Conservation (phyloP, 768 basidiomycete species). For the Cantharellus anzutake region DNA sequence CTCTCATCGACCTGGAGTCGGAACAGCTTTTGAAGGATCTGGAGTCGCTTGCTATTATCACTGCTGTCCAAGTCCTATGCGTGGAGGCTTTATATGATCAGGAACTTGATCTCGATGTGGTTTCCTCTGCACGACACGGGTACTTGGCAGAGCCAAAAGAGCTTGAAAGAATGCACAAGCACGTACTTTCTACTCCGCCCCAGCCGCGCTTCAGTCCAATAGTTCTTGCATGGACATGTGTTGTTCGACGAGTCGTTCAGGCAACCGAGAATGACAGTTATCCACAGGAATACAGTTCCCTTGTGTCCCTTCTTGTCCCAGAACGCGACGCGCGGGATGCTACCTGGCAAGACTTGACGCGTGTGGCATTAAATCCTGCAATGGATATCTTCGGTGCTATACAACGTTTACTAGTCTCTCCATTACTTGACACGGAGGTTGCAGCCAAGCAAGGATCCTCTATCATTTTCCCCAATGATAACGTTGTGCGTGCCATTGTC, state of each 20-base stretch:
- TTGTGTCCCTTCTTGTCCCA: conserved; percentile 9
- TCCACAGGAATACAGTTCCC: conserved; percentile 10
- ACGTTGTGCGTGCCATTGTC: conserved; percentile 61
- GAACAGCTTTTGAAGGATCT: conserved; percentile 43
- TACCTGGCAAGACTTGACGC: not conserved
- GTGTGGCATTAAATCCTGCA: not conserved
- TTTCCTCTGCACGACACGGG: conserved; percentile 17
- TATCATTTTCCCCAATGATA: conserved; percentile 55
- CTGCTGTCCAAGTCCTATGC: conserved; percentile 7
- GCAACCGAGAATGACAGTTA: conserved; percentile 18
- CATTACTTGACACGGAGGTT: conserved; percentile 53
- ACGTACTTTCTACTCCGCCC: conserved; percentile 34
- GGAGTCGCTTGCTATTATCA: conserved; percentile 54
- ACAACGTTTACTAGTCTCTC: conserved; percentile 13
- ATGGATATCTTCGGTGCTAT: conserved; percentile 2
- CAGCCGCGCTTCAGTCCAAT: conserved; percentile 49
- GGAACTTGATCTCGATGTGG: conserved; percentile 54
- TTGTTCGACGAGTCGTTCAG: conserved; percentile 43
- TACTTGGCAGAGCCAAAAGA: conserved; percentile 42
- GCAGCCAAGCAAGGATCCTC: conserved; percentile 52
- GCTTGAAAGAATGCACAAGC: conserved; percentile 46
- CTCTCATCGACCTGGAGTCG: conserved; percentile 61
- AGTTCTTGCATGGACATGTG: conserved; percentile 70
- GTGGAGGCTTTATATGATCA: conserved; percentile 38
- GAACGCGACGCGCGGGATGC: conserved; percentile 2